Base-by-base conservation (phyloP, 176 grass and related monocot genomes). In the Aegilops speltoides region DNA sequence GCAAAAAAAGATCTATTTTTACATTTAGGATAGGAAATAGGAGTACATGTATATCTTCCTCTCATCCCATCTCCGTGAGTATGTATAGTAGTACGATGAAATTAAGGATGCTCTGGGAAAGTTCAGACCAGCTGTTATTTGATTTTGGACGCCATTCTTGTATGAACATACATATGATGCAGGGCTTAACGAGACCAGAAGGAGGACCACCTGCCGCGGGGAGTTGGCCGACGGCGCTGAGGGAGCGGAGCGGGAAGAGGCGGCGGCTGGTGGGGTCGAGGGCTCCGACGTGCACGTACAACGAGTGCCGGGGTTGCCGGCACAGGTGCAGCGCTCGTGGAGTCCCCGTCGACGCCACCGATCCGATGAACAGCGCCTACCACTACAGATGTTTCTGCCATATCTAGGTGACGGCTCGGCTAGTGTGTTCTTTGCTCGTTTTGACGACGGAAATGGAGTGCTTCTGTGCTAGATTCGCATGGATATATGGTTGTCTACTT, bases 351-450 rank as follows among this genome's bases (percentile, higher is more conserved):
- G 93, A 97, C 81, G 87, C 89, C 36, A 82, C 62, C 69, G 95
- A 95, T 70, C 95, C 95, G 4, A 85, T 93, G 85, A 98, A 98
- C 85, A 98, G 89, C 71, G 95, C 93, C 29, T 98, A 98, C 85
- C 95, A 83, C 81, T 98, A 95, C 91, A 95, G 40, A 54, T 98
- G 95, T 70, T 19, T 98, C 71, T 98, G 95, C 81, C 91, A 93
- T 24, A 34, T 85, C 9, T 97, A 85, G 11, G 64, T 56, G 57
- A 38, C 29, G 54, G 3, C 6, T 20, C 26, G 24, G 22, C 14
- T 31, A 8, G 0, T 22, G 63, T 41, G 17, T 22, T 48, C 19
- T 43, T 14, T 8, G 31, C 65, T 25, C 16, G 31, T 72, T 19
- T 19, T 10, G 20, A 14, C 15, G 81, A 60, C 41, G 68, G 16